Evolutionary conservation across 75 land plant genomes (phyloP), one percentile per base, ranked within the genome.

Genomic region (Gnetum montanum): DNA sequence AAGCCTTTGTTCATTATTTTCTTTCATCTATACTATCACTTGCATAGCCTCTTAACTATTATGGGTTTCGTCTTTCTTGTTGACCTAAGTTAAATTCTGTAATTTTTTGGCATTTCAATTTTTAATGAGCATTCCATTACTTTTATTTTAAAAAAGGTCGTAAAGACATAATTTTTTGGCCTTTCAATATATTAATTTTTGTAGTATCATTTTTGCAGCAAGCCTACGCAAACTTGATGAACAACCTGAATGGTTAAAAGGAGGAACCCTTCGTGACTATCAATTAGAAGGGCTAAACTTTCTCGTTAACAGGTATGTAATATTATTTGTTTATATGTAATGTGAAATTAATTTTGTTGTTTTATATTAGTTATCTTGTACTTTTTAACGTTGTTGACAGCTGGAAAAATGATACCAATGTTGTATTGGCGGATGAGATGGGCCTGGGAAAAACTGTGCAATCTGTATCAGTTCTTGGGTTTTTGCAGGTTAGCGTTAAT

Each of bases 351-450:
- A 37, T 56, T 4, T 12, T 34, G 31, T 28, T 25, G 52, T 44
- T 64, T 49, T 53, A 16, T 36, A 13, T 56, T 19, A 35, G 34
- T 34, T 36, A 1, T 46, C 43, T 2, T 16, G 26, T 12, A 5
- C 10, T 10, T 10, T 40, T 40, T 10, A 15, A 40, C 10, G 10
- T 40, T 40, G 41, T 40, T 40, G 29, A 34, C 76, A 95, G 99
- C 59, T 95, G 99, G 99, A 77, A 85, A 59, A 95, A 90, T 65
- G 85, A 95, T 54, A 90, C 96, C 50, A 95, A 95, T 83, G 99
- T 95, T 23, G 86, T 95, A 60, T 71, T 95, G 51, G 99, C 99
- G 68, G 99, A 95, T 90, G 99, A 95, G 71, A 95, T 95, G 99
- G 99, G 99, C 60, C 84, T 95, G 23, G 99, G 99, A 13, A 95